Conservation (phyloP, 2,329 filamentous ascomycete genomes). For the Penicillium sp. region DNA sequence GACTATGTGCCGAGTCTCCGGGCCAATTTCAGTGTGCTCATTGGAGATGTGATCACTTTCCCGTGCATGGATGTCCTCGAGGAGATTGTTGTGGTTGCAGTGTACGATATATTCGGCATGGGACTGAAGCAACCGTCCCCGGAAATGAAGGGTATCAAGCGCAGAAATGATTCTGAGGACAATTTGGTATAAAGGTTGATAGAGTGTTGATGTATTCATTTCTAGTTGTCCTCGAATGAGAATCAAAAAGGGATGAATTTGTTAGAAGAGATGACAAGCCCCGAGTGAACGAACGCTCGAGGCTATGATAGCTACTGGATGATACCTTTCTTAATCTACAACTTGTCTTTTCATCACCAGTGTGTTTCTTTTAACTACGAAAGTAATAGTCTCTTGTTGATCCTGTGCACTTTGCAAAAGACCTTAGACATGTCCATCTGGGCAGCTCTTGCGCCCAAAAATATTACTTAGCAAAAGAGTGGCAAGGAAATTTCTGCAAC, state of each 20-base stretch:
- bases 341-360: too few species aligned
- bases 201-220: not conserved
- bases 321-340: too few species aligned
- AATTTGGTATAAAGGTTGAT: not conserved
- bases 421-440: too few species aligned
- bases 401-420: too few species aligned
- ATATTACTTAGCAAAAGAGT: too few species aligned
- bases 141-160: not conserved
- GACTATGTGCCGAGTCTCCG: not conserved
- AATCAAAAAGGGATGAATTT: not conserved
- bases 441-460: too few species aligned
- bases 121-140: not conserved
- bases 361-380: accelerated
- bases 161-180: not conserved
- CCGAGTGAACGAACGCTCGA: too few species aligned
- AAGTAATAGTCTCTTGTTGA: too few species aligned
- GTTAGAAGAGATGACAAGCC: not conserved
- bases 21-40: not conserved
- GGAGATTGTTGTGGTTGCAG: not conserved
- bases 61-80: not conserved
- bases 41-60: not conserved
- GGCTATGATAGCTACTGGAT: too few species aligned
- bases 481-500: too few species aligned
- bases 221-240: not conserved
- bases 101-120: not conserved